These are phyloP conservation scores for Solanum gracilifrons DNA, from an alignment of 257 asterid species.

Conservation along the genomic window DNA sequence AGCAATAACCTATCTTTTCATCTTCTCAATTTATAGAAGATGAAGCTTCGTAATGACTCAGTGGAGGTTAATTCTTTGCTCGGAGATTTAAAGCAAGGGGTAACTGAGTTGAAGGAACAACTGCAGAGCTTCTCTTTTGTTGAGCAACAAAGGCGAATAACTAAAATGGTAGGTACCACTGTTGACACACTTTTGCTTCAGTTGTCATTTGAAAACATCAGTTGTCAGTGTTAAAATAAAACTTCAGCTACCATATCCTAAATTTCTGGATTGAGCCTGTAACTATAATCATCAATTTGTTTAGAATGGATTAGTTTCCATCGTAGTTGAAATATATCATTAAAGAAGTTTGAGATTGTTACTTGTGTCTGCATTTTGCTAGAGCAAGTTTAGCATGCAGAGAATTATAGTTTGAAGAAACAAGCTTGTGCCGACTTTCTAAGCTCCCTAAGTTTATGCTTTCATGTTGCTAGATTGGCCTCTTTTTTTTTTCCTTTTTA, in stretches of 20 bases:
- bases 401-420: background rate
- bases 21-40: background rate
- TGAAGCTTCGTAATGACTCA: constrained; percentile 28
- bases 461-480: background rate
- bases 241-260: background rate
- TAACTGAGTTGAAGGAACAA: constrained; percentile 32
- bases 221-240: background rate
- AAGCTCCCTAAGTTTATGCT: background rate
- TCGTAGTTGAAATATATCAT: background rate
- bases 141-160: constrained; percentile 31
- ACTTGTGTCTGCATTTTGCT: background rate
- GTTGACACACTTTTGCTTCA: background rate
- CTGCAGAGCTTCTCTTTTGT: constrained; percentile 20
- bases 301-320: background rate
- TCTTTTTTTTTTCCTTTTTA: background rate
- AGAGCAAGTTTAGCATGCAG: background rate
- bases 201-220: background rate
- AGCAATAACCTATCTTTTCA: background rate
- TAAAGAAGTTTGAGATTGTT: background rate
- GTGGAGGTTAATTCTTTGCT: constrained; percentile 28
- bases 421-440: background rate
- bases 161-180: constrained; percentile 36
- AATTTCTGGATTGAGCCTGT: background rate
- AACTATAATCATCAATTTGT: background rate
- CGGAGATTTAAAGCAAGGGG: constrained; percentile 41